phyloP scores from a whole-genome alignment of 306 rosid genomes.

The Lotus japonicus region DNA sequence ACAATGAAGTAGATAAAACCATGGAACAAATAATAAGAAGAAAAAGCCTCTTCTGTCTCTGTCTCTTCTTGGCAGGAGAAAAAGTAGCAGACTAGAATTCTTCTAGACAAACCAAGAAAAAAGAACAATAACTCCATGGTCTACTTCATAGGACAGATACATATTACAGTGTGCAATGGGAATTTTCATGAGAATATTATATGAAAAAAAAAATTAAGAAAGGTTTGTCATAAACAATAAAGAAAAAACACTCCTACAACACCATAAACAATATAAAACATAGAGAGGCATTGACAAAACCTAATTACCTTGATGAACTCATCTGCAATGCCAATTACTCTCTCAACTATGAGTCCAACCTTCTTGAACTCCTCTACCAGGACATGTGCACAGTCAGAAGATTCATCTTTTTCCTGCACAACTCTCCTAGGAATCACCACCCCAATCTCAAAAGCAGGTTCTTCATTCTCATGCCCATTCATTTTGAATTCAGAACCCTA shows the following conservation, averaged over 20 bases:
- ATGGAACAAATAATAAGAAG: not conserved
- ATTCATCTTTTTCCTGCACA: conserved; percentile 34
- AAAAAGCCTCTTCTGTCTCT: not conserved
- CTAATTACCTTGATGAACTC: conserved; percentile 89
- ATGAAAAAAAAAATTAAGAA: too few species aligned
- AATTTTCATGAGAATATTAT: not conserved
- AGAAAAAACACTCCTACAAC: too few species aligned
- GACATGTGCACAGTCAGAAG: conserved; percentile 41
- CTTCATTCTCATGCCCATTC: conserved; percentile 41
- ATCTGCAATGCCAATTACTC: conserved; percentile 75
- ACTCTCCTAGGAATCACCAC: conserved; percentile 69
- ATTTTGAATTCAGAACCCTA: too few species aligned
- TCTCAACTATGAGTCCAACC: conserved; percentile 65
- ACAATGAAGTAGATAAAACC: not conserved
- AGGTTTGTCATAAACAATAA: too few species aligned
- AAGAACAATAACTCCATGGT: not conserved
- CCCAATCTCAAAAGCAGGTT: conserved; percentile 65
- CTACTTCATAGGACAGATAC: not conserved
- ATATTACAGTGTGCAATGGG: not conserved
- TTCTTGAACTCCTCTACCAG: conserved; percentile 54
- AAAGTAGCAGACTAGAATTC: not conserved
- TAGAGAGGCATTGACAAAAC: conserved; percentile 9
- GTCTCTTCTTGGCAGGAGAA: not conserved
- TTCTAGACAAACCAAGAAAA: not conserved
- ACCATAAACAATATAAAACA: not conserved